Evolutionary conservation across 2,329 filamentous ascomycete species (phyloP).

Genomic region (Trichoderma pleuroti): DNA sequence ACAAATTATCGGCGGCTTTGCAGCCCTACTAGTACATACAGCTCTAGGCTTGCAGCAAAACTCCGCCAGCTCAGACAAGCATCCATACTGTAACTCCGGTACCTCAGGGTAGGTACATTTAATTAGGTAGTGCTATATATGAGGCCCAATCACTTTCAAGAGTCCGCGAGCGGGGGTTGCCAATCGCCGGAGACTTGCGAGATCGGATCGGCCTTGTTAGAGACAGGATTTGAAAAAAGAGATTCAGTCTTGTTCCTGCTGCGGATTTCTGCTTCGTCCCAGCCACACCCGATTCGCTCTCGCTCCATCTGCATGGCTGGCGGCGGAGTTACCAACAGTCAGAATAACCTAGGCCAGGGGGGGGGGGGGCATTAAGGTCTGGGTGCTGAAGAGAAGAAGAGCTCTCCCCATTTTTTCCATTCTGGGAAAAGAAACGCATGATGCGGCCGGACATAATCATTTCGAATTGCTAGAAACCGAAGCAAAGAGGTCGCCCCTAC

Average conservation of each 20-base stretch:
- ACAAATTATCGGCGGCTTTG: not conserved
- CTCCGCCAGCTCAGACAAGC: constrained; percentile 3
- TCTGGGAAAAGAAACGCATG: not conserved
- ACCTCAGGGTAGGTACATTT: not conserved
- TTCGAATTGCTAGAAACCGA: not conserved
- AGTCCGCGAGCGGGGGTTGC: constrained; percentile 15
- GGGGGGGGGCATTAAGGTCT: not conserved
- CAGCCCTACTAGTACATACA: not conserved
- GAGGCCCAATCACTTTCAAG: not conserved
- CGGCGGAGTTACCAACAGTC: constrained; percentile 1
- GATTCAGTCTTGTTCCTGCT: not conserved
- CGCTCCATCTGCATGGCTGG: not conserved
- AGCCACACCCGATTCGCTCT: not conserved
- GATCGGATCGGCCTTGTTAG: not conserved
- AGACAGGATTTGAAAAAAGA: not conserved
- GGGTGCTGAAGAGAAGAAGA: not conserved
- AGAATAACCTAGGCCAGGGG: not conserved
- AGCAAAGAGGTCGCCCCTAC: not conserved
- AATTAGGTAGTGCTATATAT: not conserved
- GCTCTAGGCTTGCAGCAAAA: not conserved
- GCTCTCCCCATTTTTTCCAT: not conserved
- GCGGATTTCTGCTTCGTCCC: constrained; percentile 3
- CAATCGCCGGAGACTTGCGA: not conserved
- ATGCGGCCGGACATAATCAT: not conserved
- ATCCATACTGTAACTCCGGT: not conserved